phyloP scores from a whole-genome alignment of 257 asterid species.

The Solanum virginianum region DNA sequence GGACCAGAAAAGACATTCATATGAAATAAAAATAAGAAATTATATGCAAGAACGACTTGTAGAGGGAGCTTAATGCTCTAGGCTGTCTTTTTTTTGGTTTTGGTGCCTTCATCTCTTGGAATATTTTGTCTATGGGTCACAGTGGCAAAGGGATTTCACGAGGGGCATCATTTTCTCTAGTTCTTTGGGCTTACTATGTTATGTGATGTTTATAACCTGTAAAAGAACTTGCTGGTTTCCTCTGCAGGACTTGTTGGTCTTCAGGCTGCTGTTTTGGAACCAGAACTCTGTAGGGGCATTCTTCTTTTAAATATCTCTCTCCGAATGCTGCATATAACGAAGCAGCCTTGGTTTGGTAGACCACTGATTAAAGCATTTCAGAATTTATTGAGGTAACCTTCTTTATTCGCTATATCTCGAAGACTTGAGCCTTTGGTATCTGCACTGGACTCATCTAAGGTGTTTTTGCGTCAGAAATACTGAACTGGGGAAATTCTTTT shows the following conservation, averaged over 20 bases:
- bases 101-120: neutral
- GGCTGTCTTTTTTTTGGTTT: neutral
- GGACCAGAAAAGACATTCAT: neutral
- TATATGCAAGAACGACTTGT: neutral
- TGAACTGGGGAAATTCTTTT: conserved; percentile 61
- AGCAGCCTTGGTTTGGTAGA: conserved; percentile 86
- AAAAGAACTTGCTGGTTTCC: neutral
- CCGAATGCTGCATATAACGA: conserved; percentile 82
- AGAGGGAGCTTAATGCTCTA: neutral
- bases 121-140: neutral
- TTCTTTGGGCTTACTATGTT: neutral
- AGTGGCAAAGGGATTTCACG: neutral
- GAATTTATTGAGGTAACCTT: conserved; percentile 54
- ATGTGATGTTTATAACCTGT: neutral
- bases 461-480: conserved; percentile 43
- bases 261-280: conserved; percentile 75
- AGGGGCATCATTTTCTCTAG: neutral
- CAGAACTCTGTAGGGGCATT: conserved; percentile 64
- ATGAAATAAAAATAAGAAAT: neutral
- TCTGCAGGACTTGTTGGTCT: conserved; percentile 85
- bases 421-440: neutral
- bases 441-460: neutral
- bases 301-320: conserved; percentile 79
- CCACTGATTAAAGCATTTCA: conserved; percentile 79
- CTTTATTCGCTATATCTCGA: neutral